These are phyloP conservation scores for Arthrobotrys conoides DNA, from an alignment of 2,329 filamentous ascomycete species.

Conservation along the genomic window DNA sequence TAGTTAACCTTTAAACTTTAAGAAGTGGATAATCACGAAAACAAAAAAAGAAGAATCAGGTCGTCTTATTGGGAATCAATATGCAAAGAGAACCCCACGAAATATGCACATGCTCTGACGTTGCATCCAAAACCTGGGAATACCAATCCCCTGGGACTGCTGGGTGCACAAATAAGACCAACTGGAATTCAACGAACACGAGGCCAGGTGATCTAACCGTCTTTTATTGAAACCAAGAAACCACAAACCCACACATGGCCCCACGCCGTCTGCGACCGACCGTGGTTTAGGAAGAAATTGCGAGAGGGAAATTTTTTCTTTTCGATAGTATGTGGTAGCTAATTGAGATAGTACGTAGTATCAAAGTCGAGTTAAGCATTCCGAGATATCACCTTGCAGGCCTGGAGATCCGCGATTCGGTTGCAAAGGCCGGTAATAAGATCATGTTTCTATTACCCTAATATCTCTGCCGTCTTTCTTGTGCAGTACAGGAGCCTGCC, in stretches of 20 bases:
- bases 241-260: conserved; percentile 14
- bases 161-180: conserved; percentile 25
- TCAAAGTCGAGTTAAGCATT: conserved; percentile 3
- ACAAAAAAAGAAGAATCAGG: not conserved
- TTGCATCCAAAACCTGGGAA: conserved; percentile 48
- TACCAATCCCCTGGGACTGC: conserved; percentile 36
- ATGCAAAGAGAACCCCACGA: conserved; percentile 44
- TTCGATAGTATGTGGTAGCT: not conserved
- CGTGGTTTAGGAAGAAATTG: conserved; percentile 18
- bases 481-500: conserved; percentile 17
- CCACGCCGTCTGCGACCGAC: conserved; percentile 29
- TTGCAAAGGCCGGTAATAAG: not conserved
- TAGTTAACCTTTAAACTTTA: conserved; percentile 22
- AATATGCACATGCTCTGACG: conserved; percentile 33
- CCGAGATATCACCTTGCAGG: conserved; percentile 17
- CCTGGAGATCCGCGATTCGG: conserved; percentile 1
- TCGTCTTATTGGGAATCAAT: conserved; percentile 6
- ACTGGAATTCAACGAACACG: conserved; percentile 38
- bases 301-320: not conserved
- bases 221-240: conserved; percentile 22
- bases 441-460: not conserved
- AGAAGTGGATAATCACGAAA: not conserved
- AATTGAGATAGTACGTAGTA: not conserved
- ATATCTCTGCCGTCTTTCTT: conserved; percentile 29
- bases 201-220: conserved; percentile 49